phyloP scores from a whole-genome alignment of 2,329 filamentous ascomycete species.

The Phialophora chinensis region DNA sequence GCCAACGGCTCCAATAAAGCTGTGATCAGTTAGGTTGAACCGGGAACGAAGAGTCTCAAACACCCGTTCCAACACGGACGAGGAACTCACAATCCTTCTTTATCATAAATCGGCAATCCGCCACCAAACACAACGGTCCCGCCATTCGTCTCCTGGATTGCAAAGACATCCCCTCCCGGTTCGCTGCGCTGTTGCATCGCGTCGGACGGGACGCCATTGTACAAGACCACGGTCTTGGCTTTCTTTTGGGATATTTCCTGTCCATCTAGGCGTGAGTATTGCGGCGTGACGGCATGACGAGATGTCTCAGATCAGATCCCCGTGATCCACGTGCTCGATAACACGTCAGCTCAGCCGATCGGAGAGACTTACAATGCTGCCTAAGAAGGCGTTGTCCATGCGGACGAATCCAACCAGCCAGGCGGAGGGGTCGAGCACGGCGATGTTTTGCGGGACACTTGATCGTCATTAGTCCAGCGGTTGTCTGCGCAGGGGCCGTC shows the following conservation, averaged over 20 bases:
- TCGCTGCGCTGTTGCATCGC: constrained; percentile 21
- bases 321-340: neutral
- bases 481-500: neutral
- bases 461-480: neutral
- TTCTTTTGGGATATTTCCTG: constrained; percentile 35
- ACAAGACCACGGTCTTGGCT: constrained; percentile 30
- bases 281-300: neutral
- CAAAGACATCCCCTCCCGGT: constrained; percentile 30
- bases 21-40: neutral
- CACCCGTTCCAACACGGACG: no score
- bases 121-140: constrained; percentile 34
- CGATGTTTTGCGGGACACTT: constrained; percentile 32
- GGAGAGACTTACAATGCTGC: constrained; percentile 18
- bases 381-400: constrained; percentile 32
- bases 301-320: neutral
- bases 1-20: constrained; percentile 34
- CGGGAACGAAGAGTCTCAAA: neutral
- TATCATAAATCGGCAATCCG: constrained; percentile 29
- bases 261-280: neutral
- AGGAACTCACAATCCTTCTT: constrained; percentile 15
- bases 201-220: constrained; percentile 30
- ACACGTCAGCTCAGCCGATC: neutral
- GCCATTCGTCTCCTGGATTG: constrained; percentile 33
- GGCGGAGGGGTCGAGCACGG: constrained; percentile 29
- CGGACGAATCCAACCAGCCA: constrained; percentile 32